A percentile compares a stretch with the other conserved stretches of the same genome.
Conservation (phyloP, 331 rosid species). For the Quercus lobata region DNA sequence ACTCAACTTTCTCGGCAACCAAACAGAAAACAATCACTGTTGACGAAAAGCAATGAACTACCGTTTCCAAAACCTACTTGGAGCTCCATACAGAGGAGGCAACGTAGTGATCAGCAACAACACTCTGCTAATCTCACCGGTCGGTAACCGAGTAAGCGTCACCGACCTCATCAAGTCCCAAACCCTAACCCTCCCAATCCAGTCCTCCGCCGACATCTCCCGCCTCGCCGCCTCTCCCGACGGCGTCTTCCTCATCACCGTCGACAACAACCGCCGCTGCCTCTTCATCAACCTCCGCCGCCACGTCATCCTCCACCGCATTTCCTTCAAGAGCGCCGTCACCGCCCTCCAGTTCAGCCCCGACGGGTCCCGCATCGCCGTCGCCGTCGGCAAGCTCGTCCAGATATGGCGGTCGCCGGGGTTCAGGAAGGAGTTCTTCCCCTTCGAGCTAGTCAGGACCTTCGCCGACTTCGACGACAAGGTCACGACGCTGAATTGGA, state of each 20-base stretch:
- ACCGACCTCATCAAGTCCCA: slow-evolving; percentile 82
- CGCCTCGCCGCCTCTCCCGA: slow-evolving; percentile 85
- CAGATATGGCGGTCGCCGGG: slow-evolving; percentile 93
- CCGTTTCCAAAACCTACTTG: slow-evolving; percentile 85
- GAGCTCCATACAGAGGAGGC: slow-evolving; percentile 97
- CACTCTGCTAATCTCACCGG: slow-evolving; percentile 69
- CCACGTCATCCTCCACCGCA: slow-evolving; percentile 78
- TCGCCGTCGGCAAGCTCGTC: slow-evolving; percentile 68
- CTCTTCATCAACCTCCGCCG: slow-evolving; percentile 84
- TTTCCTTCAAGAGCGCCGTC: slow-evolving; percentile 66
- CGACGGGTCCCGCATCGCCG: slow-evolving; percentile 57
- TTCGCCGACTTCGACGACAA: slow-evolving; percentile 64
- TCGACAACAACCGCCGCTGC: slow-evolving; percentile 76
- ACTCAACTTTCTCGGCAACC: background rate
- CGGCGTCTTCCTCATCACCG: slow-evolving; percentile 67
- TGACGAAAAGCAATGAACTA: slow-evolving; percentile 55
- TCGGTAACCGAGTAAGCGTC: slow-evolving; percentile 74
- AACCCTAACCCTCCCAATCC: slow-evolving; percentile 64
- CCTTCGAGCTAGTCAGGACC: slow-evolving; percentile 66
- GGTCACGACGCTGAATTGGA: slow-evolving; percentile 69
- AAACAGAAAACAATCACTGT: background rate
- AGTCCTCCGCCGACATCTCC: slow-evolving; percentile 70
- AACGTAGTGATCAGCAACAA: slow-evolving; percentile 59
- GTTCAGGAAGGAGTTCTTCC: slow-evolving; percentile 55
- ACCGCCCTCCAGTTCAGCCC: slow-evolving; percentile 61